These are phyloP conservation scores for Pestalotiopsis fici DNA, from an alignment of 2,329 filamentous ascomycete genomes.

Conservation along the genomic window DNA sequence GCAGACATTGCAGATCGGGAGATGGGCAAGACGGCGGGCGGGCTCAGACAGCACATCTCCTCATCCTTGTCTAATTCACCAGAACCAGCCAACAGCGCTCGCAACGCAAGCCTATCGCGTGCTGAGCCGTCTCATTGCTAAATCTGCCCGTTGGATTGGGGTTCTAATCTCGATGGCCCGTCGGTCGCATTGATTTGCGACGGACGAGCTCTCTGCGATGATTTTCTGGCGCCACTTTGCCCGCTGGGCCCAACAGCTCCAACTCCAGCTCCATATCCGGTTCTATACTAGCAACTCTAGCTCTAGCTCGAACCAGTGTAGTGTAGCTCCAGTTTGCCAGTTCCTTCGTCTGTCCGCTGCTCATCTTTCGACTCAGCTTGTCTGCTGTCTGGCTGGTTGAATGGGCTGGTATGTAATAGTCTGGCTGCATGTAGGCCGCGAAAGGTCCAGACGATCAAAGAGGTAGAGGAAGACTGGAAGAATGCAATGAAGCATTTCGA, in stretches of 20 bases:
- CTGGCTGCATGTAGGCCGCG: background rate
- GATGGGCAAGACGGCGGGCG: background rate
- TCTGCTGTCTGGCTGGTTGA: background rate
- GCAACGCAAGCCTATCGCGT: background rate
- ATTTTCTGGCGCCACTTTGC: too few relatives aligned
- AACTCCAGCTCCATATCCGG: too few relatives aligned
- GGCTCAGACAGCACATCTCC: background rate
- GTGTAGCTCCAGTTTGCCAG: too few relatives aligned
- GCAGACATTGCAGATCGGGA: background rate
- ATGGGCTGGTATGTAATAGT: background rate
- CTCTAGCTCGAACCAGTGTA: too few relatives aligned
- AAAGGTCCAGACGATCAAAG: background rate
- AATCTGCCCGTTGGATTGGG: background rate
- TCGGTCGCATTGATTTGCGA: background rate
- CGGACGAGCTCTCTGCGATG: too few relatives aligned
- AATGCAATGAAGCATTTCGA: background rate
- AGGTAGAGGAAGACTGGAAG: too few relatives aligned
- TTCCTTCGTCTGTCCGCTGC: too few relatives aligned
- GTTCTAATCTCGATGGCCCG: background rate
- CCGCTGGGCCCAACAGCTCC: too few relatives aligned
- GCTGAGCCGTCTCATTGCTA: background rate
- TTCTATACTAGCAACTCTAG: too few relatives aligned
- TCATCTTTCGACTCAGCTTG: background rate
- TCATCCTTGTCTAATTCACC: background rate
- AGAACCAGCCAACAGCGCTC: background rate